Evolutionary conservation across 192 early-diverging fungal species (phyloP).

Genomic region (Umbelopsis vinacea): DNA sequence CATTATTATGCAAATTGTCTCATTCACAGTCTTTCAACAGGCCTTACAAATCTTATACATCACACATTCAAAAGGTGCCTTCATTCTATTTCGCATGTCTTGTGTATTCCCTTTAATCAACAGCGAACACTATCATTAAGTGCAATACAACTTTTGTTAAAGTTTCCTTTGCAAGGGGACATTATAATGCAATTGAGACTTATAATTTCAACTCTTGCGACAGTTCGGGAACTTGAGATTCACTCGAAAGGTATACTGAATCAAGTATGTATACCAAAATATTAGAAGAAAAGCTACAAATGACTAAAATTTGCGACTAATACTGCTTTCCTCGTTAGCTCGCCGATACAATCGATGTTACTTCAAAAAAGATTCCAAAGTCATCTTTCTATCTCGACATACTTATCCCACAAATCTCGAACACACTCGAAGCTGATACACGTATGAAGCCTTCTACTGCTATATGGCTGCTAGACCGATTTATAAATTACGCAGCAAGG

Average conservation of each 20-base stretch:
- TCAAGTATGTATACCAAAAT: neutral
- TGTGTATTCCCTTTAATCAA: neutral
- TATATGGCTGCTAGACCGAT: neutral
- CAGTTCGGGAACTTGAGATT: neutral
- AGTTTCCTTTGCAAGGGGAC: neutral
- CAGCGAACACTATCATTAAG: neutral
- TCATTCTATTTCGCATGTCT: neutral
- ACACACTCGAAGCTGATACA: neutral
- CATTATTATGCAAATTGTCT: neutral
- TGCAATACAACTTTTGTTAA: neutral
- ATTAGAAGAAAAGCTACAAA: neutral
- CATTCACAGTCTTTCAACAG: neutral
- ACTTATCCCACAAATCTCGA: neutral
- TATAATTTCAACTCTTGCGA: neutral
- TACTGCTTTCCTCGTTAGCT: neutral
- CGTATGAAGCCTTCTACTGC: neutral
- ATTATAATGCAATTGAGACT: neutral
- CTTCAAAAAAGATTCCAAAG: neutral
- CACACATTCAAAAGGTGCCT: neutral
- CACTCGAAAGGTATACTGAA: neutral
- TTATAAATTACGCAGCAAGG: neutral
- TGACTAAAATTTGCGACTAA: neutral
- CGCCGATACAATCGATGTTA: neutral
- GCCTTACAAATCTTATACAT: neutral
- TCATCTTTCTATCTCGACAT: constrained; percentile 1